These are phyloP conservation scores for Vigna angularis DNA, from an alignment of 306 rosid genomes.

Conservation along the genomic window DNA sequence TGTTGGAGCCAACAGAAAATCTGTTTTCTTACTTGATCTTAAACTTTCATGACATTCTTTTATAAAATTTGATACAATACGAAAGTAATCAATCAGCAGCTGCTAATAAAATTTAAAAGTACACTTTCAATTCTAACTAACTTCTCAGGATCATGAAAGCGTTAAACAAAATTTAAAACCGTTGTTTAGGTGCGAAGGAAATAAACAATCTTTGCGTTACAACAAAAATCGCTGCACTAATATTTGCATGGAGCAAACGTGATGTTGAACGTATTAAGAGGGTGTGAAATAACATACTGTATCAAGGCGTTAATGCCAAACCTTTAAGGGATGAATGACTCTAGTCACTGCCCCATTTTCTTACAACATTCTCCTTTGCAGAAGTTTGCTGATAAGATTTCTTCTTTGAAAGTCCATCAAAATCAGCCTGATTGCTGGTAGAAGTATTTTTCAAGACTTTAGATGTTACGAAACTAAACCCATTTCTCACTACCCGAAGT, in stretches of 20 bases:
- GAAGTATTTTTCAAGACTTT: conserved; percentile 58
- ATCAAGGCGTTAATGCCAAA: conserved; percentile 39
- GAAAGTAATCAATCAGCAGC: neutral
- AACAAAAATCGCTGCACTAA: conserved; percentile 24
- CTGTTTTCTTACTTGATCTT: conserved; percentile 1
- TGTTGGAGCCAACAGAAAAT: neutral
- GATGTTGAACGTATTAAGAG: conserved; percentile 19
- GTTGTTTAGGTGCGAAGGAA: conserved; percentile 2
- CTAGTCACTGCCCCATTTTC: conserved; percentile 82
- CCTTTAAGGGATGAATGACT: conserved; percentile 48
- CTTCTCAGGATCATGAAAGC: conserved; percentile 16
- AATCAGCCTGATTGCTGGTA: conserved; percentile 47
- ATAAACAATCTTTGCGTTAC: conserved; percentile 14
- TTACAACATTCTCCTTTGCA: conserved; percentile 80
- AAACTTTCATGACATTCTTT: neutral
- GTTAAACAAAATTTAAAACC: conserved; percentile 6
- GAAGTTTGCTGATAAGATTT: conserved; percentile 59
- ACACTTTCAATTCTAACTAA: conserved; percentile 13
- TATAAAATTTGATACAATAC: conserved; percentile 1
- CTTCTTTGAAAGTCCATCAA: conserved; percentile 52
- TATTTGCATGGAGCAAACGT: conserved; percentile 36
- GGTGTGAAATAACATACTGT: conserved; percentile 19
- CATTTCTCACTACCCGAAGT: conserved; percentile 84
- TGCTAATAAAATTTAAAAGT: neutral
- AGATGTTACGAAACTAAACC: conserved; percentile 62